phyloP scores from a whole-genome alignment of 495 filamentous ascomycete genomes.

The Penicillium nucicola region DNA sequence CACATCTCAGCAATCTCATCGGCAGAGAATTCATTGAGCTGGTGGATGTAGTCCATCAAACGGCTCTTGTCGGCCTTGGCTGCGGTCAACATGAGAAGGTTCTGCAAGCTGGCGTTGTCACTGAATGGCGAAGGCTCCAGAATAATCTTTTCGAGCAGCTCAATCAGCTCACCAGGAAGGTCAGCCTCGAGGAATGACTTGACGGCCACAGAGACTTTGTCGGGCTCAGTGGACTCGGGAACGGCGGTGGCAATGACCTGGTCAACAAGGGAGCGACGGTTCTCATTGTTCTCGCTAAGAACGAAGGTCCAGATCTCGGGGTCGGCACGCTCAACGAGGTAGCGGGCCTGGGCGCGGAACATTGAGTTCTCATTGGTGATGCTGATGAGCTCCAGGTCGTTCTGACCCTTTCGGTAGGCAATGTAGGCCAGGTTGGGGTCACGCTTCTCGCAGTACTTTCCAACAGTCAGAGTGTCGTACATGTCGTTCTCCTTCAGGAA shows the following conservation, averaged over 20 bases:
- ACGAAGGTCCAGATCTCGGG: conserved; percentile 92
- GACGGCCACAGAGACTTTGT: conserved; percentile 93
- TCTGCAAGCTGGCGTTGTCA: conserved; percentile 94
- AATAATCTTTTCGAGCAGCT: conserved; percentile 98
- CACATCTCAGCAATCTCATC: conserved; percentile 92
- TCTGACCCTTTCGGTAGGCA: conserved; percentile 93
- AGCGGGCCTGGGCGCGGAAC: conserved; percentile 95
- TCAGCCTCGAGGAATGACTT: conserved; percentile 88
- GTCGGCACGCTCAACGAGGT: conserved; percentile 88
- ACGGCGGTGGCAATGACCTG: conserved; percentile 97
- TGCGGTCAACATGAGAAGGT: conserved; percentile 93
- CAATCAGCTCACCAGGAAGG: conserved; percentile 90
- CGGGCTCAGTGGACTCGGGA: conserved; percentile 88
- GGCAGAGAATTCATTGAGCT: conserved; percentile 81
- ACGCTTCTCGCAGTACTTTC: conserved; percentile 98
- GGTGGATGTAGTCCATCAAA: conserved; percentile 95
- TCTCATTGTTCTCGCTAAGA: conserved; percentile 89
- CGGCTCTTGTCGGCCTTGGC: conserved; percentile 94
- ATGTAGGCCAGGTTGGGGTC: conserved; percentile 97
- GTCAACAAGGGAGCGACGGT: conserved; percentile 89
- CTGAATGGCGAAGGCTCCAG: conserved; percentile 96
- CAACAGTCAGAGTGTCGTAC: conserved; percentile 89
- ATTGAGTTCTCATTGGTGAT: conserved; percentile 99
- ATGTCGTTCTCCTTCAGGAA: conserved; percentile 98
- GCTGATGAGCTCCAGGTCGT: conserved; percentile 94